These are phyloP conservation scores for Candida silvatica DNA, from an alignment of 805 yeast species.

Conservation along the genomic window DNA sequence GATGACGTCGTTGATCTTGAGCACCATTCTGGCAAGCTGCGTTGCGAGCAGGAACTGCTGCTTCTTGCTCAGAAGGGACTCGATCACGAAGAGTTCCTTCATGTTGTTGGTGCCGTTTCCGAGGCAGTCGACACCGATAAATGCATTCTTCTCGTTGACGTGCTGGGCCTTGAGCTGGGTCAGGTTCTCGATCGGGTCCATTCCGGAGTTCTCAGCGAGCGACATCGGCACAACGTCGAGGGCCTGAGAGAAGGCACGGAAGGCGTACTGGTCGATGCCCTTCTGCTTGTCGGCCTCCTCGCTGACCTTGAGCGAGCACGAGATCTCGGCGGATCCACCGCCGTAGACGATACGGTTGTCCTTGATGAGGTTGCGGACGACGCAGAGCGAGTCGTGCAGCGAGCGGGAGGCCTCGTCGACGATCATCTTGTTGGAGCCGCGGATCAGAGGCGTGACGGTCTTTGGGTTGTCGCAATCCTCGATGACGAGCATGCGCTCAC, in stretches of 20 bases:
- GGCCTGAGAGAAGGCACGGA: constrained; percentile 90
- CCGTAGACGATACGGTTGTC: constrained; percentile 97
- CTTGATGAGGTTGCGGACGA: constrained; percentile 87
- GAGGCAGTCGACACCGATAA: constrained; percentile 89
- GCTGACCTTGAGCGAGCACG: constrained; percentile 85
- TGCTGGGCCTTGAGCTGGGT: constrained; percentile 80
- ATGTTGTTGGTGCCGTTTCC: constrained; percentile 84
- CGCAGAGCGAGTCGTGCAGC: constrained; percentile 92
- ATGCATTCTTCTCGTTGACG: constrained; percentile 58
- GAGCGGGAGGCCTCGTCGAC: constrained; percentile 97
- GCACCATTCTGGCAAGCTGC: constrained; percentile 94
- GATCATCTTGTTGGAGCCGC: constrained; percentile 97
- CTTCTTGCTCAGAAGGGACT: constrained; percentile 94
- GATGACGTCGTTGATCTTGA: constrained; percentile 94
- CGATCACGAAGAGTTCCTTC: constrained; percentile 91
- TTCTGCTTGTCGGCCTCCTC: constrained; percentile 88
- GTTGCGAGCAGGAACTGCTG: constrained; percentile 95
- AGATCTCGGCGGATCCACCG: constrained; percentile 97
- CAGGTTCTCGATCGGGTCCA: constrained; percentile 86
- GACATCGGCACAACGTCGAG: constrained; percentile 90
- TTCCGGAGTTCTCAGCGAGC: constrained; percentile 94
- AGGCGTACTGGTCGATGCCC: constrained; percentile 97
- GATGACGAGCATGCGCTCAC: constrained; percentile 91
- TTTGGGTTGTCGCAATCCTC: constrained; percentile 82
- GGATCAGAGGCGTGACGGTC: constrained; percentile 85